Evolutionary conservation across 768 basidiomycete genomes (phyloP), one percentile per base, ranked within the genome.

Genomic region (Agaricus bisporus): DNA sequence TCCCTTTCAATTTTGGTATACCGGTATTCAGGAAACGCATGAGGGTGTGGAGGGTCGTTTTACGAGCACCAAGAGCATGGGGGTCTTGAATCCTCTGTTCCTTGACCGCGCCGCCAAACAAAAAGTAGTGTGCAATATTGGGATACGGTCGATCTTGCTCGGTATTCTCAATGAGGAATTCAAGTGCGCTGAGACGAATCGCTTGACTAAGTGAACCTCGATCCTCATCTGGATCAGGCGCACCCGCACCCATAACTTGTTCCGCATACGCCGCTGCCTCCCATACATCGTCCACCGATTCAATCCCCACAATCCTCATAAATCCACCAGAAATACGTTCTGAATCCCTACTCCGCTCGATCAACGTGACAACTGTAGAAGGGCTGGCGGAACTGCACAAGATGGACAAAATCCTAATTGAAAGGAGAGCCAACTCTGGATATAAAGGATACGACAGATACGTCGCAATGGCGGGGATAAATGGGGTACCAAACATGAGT

Each of bases 281-380:
- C 20, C 78, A 75, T 2, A 86, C 75, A 56, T 87, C 84, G 26
- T 82, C 82, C 25, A 71, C 61, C 0, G 83, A 78, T 44, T 91
- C 86, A 0, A 74, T 71, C 12, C 75, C 77, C 26, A 98, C 68
- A 15, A 86, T 73, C 35, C 76, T 75, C 49, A 83, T 79, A 66
- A 91, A 95, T 0, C 91, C 92, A 42, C 77, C 81, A 25, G 91
- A 70, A 58, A 98, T 91, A 15, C 89, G 79, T n/a, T 91, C 81
- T 0, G 91, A 93, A 59, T 95, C 90, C 42, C 75, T 74, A 54
- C 89, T 93, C 20, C 86, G 78, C 56, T 92, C 85, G 28, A 98
- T 75, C 47, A 95, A 74, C 1, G 86, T 82, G 25, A 87, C 81
- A 47, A 98, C 71, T 37, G 85, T 86, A 15, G 86, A 79, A 47